Base-by-base conservation (phyloP, 2,329 filamentous ascomycete species). In the Talaromyces atroroseus region DNA sequence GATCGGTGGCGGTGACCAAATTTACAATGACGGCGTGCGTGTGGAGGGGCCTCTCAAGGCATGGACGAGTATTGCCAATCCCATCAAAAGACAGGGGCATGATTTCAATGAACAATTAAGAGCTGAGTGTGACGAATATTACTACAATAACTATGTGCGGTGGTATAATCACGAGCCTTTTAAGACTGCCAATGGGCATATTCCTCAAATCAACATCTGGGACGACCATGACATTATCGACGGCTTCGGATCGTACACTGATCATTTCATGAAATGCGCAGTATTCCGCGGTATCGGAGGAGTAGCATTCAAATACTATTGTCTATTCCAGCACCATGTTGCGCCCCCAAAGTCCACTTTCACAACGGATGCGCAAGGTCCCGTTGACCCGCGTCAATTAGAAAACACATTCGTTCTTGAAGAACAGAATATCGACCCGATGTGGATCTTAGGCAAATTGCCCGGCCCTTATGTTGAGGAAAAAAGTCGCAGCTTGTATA, bases 1-100 rank as follows among this genome's bases (percentile, higher is more conserved):
- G 86, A 82, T 96, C 60, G 92, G 92, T 52, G 92, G 92, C 57
- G 92, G 92, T 58, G 92, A 97, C 68, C 92, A 96, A 73, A 85
- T 86, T 62, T 87, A 87, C 72, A 86, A 86, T 62, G 84, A 86
- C 56, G 89, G 89, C 23, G 90, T 97, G 62, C 83, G 92, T 60
- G 90, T 96, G 1, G 78, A 86, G 52, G 92, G 92, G 0, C 92
- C 92, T 1, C 75, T 97, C 60, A 84, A 83, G 64, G 66, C 74
- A 5, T 87, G 84, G 84, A 85, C 83, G 0, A 74, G 77, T 48
- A 86, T 86, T 61, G 62, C 63, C 24, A 86, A 84, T 62, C 83
- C 83, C 0, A 76, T 80, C 63, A 85, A 84, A 71, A 76, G 83
- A 63, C 77, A 80, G 58, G 72, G 80, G 4, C 84, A 78, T 61